A percentile compares a stretch with the other conserved stretches of the same genome.
Conservation (phyloP, 2,329 filamentous ascomycete genomes). For the Xylariaceae sp. region DNA sequence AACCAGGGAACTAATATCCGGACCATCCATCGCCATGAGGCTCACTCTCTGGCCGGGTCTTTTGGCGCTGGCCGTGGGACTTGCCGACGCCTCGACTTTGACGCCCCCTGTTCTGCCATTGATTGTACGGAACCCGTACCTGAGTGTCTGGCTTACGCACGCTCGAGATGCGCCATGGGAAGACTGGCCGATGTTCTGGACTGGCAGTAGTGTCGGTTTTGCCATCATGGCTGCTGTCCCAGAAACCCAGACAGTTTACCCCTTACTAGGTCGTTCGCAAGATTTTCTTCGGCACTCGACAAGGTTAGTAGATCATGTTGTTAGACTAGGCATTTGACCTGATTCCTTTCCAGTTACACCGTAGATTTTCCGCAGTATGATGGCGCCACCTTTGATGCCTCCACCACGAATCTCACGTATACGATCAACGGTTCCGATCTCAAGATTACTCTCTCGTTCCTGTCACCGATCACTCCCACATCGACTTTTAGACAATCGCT, state of each 20-base stretch:
- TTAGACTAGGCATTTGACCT: conserved; percentile 4
- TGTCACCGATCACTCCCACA: conserved; percentile 80
- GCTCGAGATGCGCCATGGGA: conserved; percentile 77
- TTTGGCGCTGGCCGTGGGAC: conserved; percentile 37
- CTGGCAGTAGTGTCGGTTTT: conserved; percentile 57
- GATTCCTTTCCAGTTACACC: conserved; percentile 37
- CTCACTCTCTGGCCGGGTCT: conserved; percentile 33
- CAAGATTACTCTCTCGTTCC: conserved; percentile 54
- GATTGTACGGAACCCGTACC: conserved; percentile 61
- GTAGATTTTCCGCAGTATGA: conserved; percentile 47
- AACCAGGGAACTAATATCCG: conserved; percentile 11
- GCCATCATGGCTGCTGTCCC: conserved; percentile 52
- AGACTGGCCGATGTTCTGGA: conserved; percentile 86
- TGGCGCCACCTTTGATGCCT: conserved; percentile 52
- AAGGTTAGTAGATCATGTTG: conserved; percentile 21
- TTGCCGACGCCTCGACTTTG: conserved; percentile 53
- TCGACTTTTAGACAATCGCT: conserved; percentile 80
- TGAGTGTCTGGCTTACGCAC: conserved; percentile 64
- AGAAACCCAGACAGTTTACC: conserved; percentile 47
- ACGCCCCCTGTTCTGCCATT: conserved; percentile 60
- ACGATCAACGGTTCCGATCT: conserved; percentile 39
- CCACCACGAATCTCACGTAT: conserved; percentile 54
- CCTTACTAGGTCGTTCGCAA: conserved; percentile 54
- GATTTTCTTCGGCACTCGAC: conserved; percentile 45
- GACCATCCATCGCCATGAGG: conserved; percentile 31